phyloP scores from a whole-genome alignment of 805 yeast genomes.

The Sugiyamaella lignohabitans region DNA sequence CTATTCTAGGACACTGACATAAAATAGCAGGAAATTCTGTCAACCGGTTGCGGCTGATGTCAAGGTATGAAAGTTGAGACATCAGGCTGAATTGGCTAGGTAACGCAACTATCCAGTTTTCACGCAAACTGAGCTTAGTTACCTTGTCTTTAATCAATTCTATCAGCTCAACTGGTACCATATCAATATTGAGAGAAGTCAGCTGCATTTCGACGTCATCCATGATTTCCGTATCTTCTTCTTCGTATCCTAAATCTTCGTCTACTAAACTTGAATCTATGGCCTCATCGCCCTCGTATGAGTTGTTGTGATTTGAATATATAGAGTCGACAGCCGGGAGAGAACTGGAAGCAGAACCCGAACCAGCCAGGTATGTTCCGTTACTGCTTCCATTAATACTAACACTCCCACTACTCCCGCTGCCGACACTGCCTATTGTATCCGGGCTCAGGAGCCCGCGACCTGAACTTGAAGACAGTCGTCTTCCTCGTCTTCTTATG shows the following conservation, averaged over 20 bases:
- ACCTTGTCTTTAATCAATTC: conserved; percentile 34
- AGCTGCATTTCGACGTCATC: conserved; percentile 33
- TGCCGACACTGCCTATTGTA: neutral
- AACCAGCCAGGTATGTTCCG: no score
- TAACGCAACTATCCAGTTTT: conserved; percentile 42
- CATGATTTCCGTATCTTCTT: conserved; percentile 13
- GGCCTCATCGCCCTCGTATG: neutral
- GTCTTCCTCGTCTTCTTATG: no score
- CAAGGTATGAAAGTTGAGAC: conserved; percentile 49
- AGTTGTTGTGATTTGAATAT: no score
- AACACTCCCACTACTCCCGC: neutral
- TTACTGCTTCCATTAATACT: neutral
- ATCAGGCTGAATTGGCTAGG: conserved; percentile 42
- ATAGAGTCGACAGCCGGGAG: no score
- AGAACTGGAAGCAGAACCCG: no score
- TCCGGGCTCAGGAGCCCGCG: no score
- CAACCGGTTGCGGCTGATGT: conserved; percentile 57
- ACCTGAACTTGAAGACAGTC: neutral
- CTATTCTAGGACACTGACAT: conserved; percentile 39
- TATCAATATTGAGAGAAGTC: conserved; percentile 35
- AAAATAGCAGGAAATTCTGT: conserved; percentile 44
- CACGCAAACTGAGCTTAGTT: conserved; percentile 49
- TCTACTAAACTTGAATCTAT: no score
- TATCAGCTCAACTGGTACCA: conserved; percentile 36
- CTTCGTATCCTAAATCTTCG: conserved; percentile 9